Conservation (phyloP, 495 filamentous ascomycete species). For the Tuber magnatum region DNA sequence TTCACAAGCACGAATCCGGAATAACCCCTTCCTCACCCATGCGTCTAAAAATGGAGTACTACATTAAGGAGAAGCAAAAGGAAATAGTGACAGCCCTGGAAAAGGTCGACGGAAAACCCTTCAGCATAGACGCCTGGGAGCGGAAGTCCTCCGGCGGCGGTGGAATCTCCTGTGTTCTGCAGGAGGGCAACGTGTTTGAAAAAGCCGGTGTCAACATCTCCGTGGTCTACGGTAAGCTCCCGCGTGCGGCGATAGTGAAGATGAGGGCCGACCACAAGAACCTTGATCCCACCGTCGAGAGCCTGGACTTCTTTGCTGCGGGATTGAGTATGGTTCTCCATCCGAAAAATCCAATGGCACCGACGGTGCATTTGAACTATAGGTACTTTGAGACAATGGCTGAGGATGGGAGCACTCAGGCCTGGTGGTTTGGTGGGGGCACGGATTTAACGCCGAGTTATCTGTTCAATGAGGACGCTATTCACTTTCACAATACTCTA, state of each 20-base stretch:
- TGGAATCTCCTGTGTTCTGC: constrained; percentile 83
- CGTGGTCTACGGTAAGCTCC: constrained; percentile 87
- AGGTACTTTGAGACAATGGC: constrained; percentile 95
- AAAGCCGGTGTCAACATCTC: constrained; percentile 96
- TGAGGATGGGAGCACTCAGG: constrained; percentile 60
- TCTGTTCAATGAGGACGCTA: constrained; percentile 91
- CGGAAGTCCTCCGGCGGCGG: constrained; percentile 77
- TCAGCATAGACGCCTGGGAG: constrained; percentile 76
- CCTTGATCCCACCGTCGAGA: constrained; percentile 63
- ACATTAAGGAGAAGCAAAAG: constrained; percentile 85
- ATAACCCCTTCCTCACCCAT: constrained; percentile 73
- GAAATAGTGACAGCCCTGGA: constrained; percentile 76
- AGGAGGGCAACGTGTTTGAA: constrained; percentile 94
- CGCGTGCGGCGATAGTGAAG: constrained; percentile 76
- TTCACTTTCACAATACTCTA: constrained; percentile 90
- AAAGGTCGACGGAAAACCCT: constrained; percentile 70
- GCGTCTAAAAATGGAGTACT: constrained; percentile 93
- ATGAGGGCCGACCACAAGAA: constrained; percentile 96
- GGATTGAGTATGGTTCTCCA: constrained; percentile 89
- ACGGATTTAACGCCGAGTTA: constrained; percentile 91
- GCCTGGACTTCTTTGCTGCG: constrained; percentile 86
- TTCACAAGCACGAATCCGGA: constrained; percentile 58
- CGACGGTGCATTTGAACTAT: constrained; percentile 97
- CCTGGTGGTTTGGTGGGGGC: constrained; percentile 98
- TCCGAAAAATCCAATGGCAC: constrained; percentile 89